A percentile compares a stretch with the other conserved stretches of the same genome.
These are phyloP conservation scores for Pachysandra terminalis DNA, from an alignment of 164 flowering plant genomes.

Conservation along the genomic window DNA sequence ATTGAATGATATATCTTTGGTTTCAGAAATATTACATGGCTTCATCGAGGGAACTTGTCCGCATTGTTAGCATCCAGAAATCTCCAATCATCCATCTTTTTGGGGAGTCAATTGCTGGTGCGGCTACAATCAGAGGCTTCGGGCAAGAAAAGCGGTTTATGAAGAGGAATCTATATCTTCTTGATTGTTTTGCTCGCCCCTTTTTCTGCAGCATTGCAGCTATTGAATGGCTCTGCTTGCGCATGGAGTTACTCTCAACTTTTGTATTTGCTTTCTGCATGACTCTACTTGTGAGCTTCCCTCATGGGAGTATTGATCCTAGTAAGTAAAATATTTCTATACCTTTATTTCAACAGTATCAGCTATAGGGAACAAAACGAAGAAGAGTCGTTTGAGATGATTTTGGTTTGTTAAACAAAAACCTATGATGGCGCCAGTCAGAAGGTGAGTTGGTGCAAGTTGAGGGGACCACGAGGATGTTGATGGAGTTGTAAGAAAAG, in stretches of 20 bases:
- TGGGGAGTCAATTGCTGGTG: slow-evolving; percentile 98
- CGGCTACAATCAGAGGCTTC: slow-evolving; percentile 95
- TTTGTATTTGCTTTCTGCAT: slow-evolving; percentile 96
- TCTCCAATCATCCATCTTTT: slow-evolving; percentile 94
- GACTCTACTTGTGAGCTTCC: slow-evolving; percentile 92
- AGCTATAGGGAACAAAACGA: too few relatives aligned
- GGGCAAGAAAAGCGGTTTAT: slow-evolving; percentile 94
- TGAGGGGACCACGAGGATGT: too few relatives aligned
- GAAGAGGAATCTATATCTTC: slow-evolving; percentile 93
- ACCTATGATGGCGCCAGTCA: too few relatives aligned
- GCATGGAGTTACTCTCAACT: slow-evolving; percentile 97
- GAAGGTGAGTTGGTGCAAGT: too few relatives aligned
- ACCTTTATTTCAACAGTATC: not conserved
- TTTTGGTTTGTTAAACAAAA: too few relatives aligned
- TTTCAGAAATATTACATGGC: slow-evolving; percentile 99
- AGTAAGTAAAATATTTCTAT: slow-evolving; percentile 44
- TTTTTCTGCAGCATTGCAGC: slow-evolving; percentile 95
- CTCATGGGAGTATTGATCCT: slow-evolving; percentile 93
- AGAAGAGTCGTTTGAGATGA: too few relatives aligned
- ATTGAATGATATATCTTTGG: slow-evolving; percentile 1
- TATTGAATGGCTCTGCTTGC: slow-evolving; percentile 97
- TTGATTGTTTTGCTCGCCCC: slow-evolving; percentile 96
- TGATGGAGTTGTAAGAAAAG: too few relatives aligned
- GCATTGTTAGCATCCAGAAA: slow-evolving; percentile 95
- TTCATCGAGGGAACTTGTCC: slow-evolving; percentile 92